Evolutionary conservation across 257 asterid genomes (phyloP).

Genomic region (Scutellaria galericulata): DNA sequence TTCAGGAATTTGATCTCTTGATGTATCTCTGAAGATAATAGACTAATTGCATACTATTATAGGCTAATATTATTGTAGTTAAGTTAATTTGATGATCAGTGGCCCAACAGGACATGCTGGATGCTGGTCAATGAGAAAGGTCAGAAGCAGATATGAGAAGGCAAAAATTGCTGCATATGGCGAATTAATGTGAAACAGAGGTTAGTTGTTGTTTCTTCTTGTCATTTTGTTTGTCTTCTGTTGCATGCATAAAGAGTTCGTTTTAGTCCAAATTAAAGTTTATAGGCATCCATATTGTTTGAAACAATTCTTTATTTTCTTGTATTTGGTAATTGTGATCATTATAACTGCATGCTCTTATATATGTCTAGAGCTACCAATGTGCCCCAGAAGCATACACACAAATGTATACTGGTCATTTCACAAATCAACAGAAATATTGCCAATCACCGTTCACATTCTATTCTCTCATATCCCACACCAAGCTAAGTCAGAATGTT

Average conservation of each 20-base stretch:
- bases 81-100: not conserved
- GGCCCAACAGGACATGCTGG: not conserved
- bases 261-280: not conserved
- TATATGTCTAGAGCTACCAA: too few relatives aligned
- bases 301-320: too few relatives aligned
- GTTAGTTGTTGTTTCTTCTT: not conserved
- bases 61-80: conserved; percentile 9
- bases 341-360: too few relatives aligned
- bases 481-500: too few relatives aligned
- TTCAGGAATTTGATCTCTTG: not conserved
- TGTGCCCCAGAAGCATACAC: too few relatives aligned
- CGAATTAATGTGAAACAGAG: not conserved
- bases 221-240: not conserved
- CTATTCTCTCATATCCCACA: too few relatives aligned
- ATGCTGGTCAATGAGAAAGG: conserved; percentile 7
- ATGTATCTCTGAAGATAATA: not conserved
- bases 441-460: too few relatives aligned
- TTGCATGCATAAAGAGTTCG: not conserved
- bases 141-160: not conserved
- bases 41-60: not conserved
- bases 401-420: too few relatives aligned
- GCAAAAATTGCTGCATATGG: not conserved
- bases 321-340: too few relatives aligned
- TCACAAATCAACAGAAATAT: too few relatives aligned
- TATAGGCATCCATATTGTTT: not conserved